Evolutionary conservation across 2,329 filamentous ascomycete genomes (phyloP), one percentile per base, ranked within the genome.

Genomic region (Neocucurbitaria cava): DNA sequence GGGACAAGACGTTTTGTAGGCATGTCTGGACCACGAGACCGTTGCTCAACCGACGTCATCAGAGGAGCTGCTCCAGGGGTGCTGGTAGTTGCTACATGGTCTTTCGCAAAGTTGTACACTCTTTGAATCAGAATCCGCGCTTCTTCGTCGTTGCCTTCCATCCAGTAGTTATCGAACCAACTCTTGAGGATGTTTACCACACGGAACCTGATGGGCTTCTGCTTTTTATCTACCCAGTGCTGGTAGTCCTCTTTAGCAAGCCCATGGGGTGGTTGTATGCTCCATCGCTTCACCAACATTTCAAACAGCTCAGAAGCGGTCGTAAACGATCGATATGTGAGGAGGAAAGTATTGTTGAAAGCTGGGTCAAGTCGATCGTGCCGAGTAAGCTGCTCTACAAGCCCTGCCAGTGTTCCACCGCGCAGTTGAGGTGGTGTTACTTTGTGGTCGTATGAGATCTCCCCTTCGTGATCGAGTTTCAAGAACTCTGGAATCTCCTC

Each of bases 161-260:
- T 97, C 95, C 95, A 99, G 76, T 95, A 98, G 66, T 90, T 93
- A 72, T 98, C 95, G 65, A 99, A 95, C 95, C 95, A 99, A 77
- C 87, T 96, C 83, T 98, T 98, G 43, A 99, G 80, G 61, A 97
- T 98, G 70, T 98, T 99, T 61, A 99, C 92, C 2, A 99, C 93
- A 38, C 95, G 88, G 79, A 99, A 96, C 31, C 95, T 87, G 57
- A 98, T 97, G 5, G 92, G 90, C 72, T 96, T 97, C 75, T 98
- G 95, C 79, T 99, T 99, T 72, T 89, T 88, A 72, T 96, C 92
- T 31, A 90, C 87, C 95, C 95, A 99, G 26, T 85, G 82, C 50
- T 96, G 91, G 66, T 90, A 92, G 61, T 98, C 92, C 35, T 84
- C 78, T 49, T 86, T 84, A 8, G 81, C 86, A 46, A 99, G 80